Evolutionary conservation across 2,329 filamentous ascomycete species (phyloP), one percentile per base, ranked within the genome.

Genomic region (Claviceps humidiphila): DNA sequence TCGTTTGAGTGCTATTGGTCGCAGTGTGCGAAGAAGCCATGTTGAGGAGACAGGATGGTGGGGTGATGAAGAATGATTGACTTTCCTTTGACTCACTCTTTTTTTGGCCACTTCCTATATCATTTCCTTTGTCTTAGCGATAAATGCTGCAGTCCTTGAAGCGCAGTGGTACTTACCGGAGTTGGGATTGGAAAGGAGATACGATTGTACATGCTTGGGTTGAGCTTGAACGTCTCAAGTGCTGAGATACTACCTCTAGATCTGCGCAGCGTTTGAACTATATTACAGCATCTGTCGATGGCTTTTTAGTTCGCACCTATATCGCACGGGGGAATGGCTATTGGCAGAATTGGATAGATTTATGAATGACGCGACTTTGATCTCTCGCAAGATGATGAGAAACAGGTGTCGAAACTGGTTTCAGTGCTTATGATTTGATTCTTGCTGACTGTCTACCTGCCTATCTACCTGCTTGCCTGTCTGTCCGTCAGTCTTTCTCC

Each of bases 51-150:
- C 64, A 39, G 65, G 66, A 2, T 68, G 63, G 59, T 71, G 68
- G 70, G 70, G 67, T n/a, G 69, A 73, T 47, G 69, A 73, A 43
- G 69, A 63, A 37, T 20, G n/a, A 50, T 34, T 38, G 22, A 14
- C 4, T 22, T 22, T 1, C 13, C 24, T 16, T 17, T 24, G 17
- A 13, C n/a, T 49, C 7, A 30, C 4, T 17, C 16, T 24, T 34
- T 50, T 38, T 13, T 43, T 43, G 24, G 5, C 11, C 1, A 11
- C n/a, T 37, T 34, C 9, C 9, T 11, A 11, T 34, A 11, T 34
- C 30, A 11, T 11, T 34, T 34, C 3, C 30, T 34, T 34, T 34
- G 30, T 34, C 11, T 9, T 34, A 34, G 30, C 30, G 30, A 34
- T 11, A 4, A 34, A 34, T 34, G 9, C 9, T 34, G 30, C 9